Conservation (phyloP, 2,329 filamentous ascomycete genomes). For the Cladosporium sp. region DNA sequence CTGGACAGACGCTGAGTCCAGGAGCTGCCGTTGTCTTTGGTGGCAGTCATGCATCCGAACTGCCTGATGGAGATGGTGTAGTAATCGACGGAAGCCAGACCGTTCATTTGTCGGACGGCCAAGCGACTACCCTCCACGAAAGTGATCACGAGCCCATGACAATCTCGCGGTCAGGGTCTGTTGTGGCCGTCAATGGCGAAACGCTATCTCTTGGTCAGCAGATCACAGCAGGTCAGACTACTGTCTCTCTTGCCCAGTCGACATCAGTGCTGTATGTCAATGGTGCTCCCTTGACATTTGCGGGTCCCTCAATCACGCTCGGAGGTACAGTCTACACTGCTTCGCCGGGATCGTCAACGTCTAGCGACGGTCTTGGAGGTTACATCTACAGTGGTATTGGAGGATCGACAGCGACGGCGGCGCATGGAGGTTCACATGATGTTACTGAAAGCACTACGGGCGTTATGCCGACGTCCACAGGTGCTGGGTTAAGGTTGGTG, state of each 20-base stretch:
- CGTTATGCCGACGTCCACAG: too few relatives aligned
- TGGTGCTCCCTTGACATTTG: not conserved
- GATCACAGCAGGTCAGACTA: slow-evolving; percentile 15
- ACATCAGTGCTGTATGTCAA: slow-evolving; percentile 1
- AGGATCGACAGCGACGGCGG: not conserved
- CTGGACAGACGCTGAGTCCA: slow-evolving; percentile 35
- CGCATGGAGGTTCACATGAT: not conserved
- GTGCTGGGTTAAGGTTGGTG: too few relatives aligned
- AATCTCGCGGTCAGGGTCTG: slow-evolving; percentile 1
- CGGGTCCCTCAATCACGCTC: not conserved
- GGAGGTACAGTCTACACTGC: slow-evolving; percentile 1
- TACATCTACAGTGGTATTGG: slow-evolving; percentile 6
- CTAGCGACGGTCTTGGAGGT: not conserved
- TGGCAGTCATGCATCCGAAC: slow-evolving; percentile 16
- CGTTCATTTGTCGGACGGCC: not conserved
- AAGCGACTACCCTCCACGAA: not conserved
- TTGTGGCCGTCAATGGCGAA: slow-evolving; percentile 26
- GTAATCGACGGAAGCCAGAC: not conserved
- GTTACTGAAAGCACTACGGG: too few relatives aligned
- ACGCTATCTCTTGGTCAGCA: slow-evolving; percentile 35
- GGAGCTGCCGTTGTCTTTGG: slow-evolving; percentile 27
- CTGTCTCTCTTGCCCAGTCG: not conserved
- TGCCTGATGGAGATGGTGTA: not conserved
- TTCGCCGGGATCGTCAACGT: not conserved
- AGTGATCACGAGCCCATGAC: not conserved